phyloP scores from a whole-genome alignment of 768 basidiomycete species.

The Fomitopsis pulvina region DNA sequence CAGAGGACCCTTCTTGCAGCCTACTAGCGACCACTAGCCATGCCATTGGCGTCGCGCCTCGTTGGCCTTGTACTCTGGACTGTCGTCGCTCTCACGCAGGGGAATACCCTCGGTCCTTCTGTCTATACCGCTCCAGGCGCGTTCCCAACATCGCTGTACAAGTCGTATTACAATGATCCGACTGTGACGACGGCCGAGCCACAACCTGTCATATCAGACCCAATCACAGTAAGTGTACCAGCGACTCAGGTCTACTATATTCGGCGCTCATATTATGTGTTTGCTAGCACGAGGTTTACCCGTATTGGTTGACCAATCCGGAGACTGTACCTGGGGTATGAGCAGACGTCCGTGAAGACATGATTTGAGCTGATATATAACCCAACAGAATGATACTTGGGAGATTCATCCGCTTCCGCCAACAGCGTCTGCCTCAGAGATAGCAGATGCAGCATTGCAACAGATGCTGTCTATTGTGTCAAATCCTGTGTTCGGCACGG shows the following conservation, averaged over 20 bases:
- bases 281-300: conserved; percentile 48
- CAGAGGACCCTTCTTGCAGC: no score
- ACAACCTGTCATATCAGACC: conserved; percentile 73
- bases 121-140: conserved; percentile 53
- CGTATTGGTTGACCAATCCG: conserved; percentile 55
- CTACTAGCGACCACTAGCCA: no score
- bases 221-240: conserved; percentile 42
- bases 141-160: conserved; percentile 61
- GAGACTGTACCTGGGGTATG: conserved; percentile 44
- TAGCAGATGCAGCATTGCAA: conserved; percentile 45
- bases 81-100: no score
- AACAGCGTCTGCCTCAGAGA: conserved; percentile 34
- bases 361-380: background rate
- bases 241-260: background rate
- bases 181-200: conserved; percentile 67
- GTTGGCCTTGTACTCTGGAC: no score
- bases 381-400: conserved; percentile 39
- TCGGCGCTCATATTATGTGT: background rate
- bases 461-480: conserved; percentile 51
- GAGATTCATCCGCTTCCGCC: conserved; percentile 67
- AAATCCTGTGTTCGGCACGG: conserved; percentile 46
- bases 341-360: background rate
- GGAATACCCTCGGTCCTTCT: conserved; percentile 26
- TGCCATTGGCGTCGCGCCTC: no score
- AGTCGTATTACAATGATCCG: conserved; percentile 62